Conservation (phyloP, 306 rosid species). For the Cyclanthera cordifolia region DNA sequence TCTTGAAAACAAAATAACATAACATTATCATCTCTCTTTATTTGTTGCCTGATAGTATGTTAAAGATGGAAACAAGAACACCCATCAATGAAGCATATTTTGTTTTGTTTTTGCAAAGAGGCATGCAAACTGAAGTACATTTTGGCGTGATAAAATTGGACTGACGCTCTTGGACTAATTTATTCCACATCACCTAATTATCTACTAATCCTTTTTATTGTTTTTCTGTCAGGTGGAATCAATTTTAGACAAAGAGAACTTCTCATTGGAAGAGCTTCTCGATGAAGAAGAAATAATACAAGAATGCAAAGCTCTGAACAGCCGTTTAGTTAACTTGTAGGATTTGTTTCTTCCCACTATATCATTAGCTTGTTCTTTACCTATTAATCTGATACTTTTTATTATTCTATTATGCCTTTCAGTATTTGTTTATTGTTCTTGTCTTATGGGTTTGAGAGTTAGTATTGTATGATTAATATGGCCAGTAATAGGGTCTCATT, state of each 20-base stretch:
- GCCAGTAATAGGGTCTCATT: background rate
- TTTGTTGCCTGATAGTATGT: background rate
- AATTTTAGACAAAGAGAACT: conserved; percentile 80
- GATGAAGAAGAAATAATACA: conserved; percentile 98
- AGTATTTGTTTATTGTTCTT: background rate
- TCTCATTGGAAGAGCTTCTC: conserved; percentile 90
- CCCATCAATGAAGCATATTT: background rate
- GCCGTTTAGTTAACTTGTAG: conserved; percentile 92
- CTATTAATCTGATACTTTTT: background rate
- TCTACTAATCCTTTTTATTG: background rate
- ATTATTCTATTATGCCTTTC: background rate
- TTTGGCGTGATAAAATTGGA: background rate
- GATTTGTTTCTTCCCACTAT: conserved; percentile 16
- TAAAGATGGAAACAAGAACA: background rate
- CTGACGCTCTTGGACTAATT: background rate
- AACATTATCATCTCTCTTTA: background rate
- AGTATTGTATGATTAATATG: background rate
- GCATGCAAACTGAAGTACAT: background rate
- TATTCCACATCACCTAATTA: background rate
- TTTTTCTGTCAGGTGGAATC: conserved; percentile 62
- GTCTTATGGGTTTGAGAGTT: background rate
- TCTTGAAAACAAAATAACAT: background rate
- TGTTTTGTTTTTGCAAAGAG: background rate
- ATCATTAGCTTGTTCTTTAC: background rate
- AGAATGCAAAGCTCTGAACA: conserved; percentile 97